phyloP scores from a whole-genome alignment of 352 stramenopile species.

The Globisporangium canariense region DNA sequence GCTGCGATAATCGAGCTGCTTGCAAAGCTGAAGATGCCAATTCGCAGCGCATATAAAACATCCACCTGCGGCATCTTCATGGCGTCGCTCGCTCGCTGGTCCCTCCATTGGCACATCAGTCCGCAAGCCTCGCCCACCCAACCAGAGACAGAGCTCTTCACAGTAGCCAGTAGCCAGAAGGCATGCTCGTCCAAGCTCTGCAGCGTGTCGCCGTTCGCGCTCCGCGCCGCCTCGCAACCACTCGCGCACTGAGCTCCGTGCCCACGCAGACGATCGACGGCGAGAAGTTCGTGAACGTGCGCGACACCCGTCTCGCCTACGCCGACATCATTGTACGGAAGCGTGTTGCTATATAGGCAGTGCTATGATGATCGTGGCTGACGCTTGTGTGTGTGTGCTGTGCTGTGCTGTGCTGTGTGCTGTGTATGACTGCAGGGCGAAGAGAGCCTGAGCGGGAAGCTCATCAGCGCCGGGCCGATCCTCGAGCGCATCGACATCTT shows the following conservation, averaged over 20 bases:
- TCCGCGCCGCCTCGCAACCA: background rate
- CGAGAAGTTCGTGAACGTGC: constrained; percentile 37
- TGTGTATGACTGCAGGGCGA: constrained; percentile 28
- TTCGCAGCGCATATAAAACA: no score
- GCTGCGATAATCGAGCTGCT: no score
- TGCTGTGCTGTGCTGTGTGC: no score
- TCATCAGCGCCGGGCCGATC: constrained; percentile 49
- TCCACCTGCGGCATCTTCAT: no score
- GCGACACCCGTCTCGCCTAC: constrained; percentile 50
- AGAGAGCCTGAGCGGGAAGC: constrained; percentile 45
- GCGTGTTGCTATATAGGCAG: background rate
- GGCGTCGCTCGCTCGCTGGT: no score
- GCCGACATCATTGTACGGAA: constrained; percentile 57
- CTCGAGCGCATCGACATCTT: constrained; percentile 61
- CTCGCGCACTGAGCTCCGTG: constrained; percentile 23
- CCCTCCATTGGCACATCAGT: background rate
- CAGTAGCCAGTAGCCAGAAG: background rate
- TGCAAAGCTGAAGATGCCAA: no score
- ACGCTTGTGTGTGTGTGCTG: background rate
- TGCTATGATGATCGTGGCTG: background rate
- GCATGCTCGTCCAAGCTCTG: constrained; percentile 7
- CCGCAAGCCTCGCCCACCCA: background rate
- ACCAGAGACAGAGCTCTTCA: background rate
- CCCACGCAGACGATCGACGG: constrained; percentile 27
- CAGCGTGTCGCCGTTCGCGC: background rate